A percentile compares a stretch with the other conserved stretches of the same genome.
phyloP scores from a whole-genome alignment of 1,139 yeast species.

The Blastobotrys raffinosifermentans region DNA sequence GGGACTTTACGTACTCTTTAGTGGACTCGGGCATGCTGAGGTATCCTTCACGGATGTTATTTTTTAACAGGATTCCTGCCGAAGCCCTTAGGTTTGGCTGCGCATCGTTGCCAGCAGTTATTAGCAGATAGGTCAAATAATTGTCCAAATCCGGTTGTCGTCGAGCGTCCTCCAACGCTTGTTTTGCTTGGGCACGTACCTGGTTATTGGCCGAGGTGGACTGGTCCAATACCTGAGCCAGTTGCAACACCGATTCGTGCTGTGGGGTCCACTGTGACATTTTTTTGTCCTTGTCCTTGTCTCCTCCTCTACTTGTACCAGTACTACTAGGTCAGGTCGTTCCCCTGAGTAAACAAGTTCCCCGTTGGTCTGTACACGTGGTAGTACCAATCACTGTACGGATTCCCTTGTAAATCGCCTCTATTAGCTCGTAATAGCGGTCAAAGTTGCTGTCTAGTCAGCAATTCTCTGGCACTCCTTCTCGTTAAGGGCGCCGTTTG shows the following conservation, averaged over 20 bases:
- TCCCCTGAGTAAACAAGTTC: too few species aligned
- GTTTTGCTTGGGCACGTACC: slow-evolving; percentile 50
- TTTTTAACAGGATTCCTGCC: slow-evolving; percentile 82
- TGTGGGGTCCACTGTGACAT: slow-evolving; percentile 57
- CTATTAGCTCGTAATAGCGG: too few species aligned
- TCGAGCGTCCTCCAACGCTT: slow-evolving; percentile 61
- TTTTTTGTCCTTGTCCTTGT: neutral
- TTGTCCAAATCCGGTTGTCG: slow-evolving; percentile 70
- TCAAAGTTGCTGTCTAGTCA: too few species aligned
- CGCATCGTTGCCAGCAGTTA: slow-evolving; percentile 44
- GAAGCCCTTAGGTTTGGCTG: slow-evolving; percentile 69
- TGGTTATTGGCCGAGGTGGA: slow-evolving; percentile 54
- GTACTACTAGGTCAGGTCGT: too few species aligned
- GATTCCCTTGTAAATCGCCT: too few species aligned
- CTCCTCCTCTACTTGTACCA: too few species aligned
- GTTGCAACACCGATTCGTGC: slow-evolving; percentile 52
- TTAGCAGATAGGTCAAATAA: slow-evolving; percentile 65
- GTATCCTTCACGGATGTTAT: slow-evolving; percentile 45
- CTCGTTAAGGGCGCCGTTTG: too few species aligned
- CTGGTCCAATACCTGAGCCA: slow-evolving; percentile 57
- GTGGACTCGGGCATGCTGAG: slow-evolving; percentile 29
- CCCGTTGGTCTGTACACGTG: too few species aligned
- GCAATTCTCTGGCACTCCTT: too few species aligned
- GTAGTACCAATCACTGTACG: too few species aligned
- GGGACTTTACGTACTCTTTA: slow-evolving; percentile 52